Percentiles rank a stretch among this genome's conserved stretches.
These are phyloP conservation scores for Scheffersomyces illinoinensis DNA, from an alignment of 1,139 yeast species.

Conservation along the genomic window DNA sequence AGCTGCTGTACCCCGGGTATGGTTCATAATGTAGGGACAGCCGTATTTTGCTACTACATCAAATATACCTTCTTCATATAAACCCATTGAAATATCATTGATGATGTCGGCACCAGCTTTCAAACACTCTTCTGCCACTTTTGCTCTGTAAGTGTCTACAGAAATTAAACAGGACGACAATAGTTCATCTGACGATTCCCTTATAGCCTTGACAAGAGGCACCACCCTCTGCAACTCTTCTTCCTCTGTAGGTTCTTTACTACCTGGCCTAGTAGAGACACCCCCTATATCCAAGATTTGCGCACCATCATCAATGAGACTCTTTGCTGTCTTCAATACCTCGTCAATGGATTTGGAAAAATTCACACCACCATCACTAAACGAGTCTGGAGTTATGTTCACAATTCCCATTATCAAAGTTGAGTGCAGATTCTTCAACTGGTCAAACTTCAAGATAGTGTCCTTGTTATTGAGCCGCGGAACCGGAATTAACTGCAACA, in stretches of 20 bases:
- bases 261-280: constrained; percentile 86
- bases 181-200: constrained; percentile 31
- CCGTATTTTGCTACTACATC: constrained; percentile 63
- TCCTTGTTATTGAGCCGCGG: constrained; percentile 21
- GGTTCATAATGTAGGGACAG: constrained; percentile 81
- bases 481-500: constrained; percentile 49
- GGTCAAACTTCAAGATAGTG: constrained; percentile 40
- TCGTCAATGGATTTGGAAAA: constrained; percentile 25
- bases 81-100: constrained; percentile 89
- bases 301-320: constrained; percentile 57
- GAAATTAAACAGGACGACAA: constrained; percentile 59
- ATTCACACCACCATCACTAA: constrained; percentile 81
- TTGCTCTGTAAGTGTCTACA: constrained; percentile 79
- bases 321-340: constrained; percentile 37
- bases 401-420: constrained; percentile 81
- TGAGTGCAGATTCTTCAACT: constrained; percentile 28
- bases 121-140: constrained; percentile 71
- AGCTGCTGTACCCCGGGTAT: constrained; percentile 79
- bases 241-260: constrained; percentile 54
- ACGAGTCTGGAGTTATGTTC: constrained; percentile 92
- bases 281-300: constrained; percentile 89
- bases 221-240: constrained; percentile 69
- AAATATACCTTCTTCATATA: constrained; percentile 64
- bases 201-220: constrained; percentile 66
- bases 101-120: constrained; percentile 85